Evolutionary conservation across 2,329 filamentous ascomycete species (phyloP).

Genomic region (Fusarium floridanum): DNA sequence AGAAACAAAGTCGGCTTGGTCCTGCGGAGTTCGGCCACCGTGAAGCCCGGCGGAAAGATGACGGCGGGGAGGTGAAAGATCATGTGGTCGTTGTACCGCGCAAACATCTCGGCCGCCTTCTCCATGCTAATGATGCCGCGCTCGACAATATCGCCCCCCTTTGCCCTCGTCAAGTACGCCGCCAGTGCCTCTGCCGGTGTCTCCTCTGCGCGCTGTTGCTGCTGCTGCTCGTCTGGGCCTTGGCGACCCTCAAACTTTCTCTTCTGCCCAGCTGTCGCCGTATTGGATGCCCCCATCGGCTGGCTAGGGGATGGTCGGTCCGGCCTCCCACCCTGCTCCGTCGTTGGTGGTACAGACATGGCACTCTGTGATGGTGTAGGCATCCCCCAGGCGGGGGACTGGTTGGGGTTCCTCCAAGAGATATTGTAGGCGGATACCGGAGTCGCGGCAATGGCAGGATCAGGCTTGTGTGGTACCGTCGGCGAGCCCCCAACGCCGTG

Average conservation of each 20-base stretch:
- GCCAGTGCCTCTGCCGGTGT: conserved; percentile 33
- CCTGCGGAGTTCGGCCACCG: conserved; percentile 67
- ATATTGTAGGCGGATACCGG: conserved; percentile 16
- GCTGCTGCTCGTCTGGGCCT: conserved; percentile 22
- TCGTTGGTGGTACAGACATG: conserved; percentile 8
- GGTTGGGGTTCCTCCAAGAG: conserved; percentile 21
- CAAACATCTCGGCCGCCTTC: conserved; percentile 67
- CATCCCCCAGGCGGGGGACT: conserved; percentile 34
- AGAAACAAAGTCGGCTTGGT: conserved; percentile 76
- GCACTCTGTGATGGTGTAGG: conserved; percentile 26
- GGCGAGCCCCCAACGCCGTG: conserved; percentile 24
- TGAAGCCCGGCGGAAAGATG: conserved; percentile 67
- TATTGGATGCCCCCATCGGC: conserved; percentile 14
- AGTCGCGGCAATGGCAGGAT: conserved; percentile 17
- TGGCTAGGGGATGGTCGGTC: conserved; percentile 26
- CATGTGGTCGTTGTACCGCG: conserved; percentile 71
- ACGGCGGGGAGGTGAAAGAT: conserved; percentile 72
- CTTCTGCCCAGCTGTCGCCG: conserved; percentile 46
- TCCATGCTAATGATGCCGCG: conserved; percentile 70
- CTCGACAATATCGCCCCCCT: conserved; percentile 66
- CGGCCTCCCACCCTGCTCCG: conserved; percentile 30
- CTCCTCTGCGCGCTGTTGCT: conserved; percentile 19
- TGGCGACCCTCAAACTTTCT: conserved; percentile 48
- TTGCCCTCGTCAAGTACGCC: conserved; percentile 41
- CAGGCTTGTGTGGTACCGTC: conserved; percentile 18